A percentile compares a stretch with the other conserved stretches of the same genome.
Evolutionary conservation across 2,329 filamentous ascomycete genomes (phyloP).

Genomic region (Chrysoporthe deuterocubensis): DNA sequence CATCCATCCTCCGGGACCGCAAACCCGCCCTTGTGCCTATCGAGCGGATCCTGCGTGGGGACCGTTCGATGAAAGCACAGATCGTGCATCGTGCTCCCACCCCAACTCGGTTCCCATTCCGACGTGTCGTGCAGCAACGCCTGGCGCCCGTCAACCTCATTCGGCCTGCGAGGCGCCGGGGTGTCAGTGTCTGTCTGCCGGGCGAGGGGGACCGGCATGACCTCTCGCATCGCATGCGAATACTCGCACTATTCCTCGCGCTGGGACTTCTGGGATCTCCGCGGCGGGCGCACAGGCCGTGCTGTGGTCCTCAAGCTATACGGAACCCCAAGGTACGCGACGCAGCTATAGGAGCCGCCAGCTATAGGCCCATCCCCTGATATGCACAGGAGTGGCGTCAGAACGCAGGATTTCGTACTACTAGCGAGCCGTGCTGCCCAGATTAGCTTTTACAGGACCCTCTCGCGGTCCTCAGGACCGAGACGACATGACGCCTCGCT

Average conservation of each 20-base stretch:
- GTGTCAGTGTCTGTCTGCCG: neutral
- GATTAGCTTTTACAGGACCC: neutral
- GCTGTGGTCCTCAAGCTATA: neutral
- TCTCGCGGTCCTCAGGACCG: neutral
- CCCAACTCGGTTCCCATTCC: slow-evolving; percentile 17
- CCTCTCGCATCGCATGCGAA: neutral
- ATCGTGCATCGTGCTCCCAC: slow-evolving; percentile 18
- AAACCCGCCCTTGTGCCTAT: slow-evolving; percentile 12
- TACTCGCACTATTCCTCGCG: neutral
- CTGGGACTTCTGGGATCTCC: neutral
- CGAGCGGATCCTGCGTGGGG: slow-evolving; percentile 23
- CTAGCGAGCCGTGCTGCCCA: neutral
- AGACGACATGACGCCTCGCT: neutral
- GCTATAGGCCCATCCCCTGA: slow-evolving; percentile 1
- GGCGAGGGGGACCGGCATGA: too few relatives aligned
- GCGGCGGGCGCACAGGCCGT: neutral
- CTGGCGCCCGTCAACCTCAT: neutral
- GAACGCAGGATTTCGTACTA: slow-evolving; percentile 1
- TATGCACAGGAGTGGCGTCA: slow-evolving; percentile 5
- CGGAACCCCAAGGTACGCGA: neutral
- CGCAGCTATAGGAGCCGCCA: neutral
- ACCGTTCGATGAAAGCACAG: slow-evolving; percentile 20
- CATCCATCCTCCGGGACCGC: neutral
- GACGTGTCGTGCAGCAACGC: slow-evolving; percentile 10
- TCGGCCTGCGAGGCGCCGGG: neutral